These are phyloP conservation scores for Trametes pubescens DNA, from an alignment of 1,284 basidiomycete species.

Conservation along the genomic window DNA sequence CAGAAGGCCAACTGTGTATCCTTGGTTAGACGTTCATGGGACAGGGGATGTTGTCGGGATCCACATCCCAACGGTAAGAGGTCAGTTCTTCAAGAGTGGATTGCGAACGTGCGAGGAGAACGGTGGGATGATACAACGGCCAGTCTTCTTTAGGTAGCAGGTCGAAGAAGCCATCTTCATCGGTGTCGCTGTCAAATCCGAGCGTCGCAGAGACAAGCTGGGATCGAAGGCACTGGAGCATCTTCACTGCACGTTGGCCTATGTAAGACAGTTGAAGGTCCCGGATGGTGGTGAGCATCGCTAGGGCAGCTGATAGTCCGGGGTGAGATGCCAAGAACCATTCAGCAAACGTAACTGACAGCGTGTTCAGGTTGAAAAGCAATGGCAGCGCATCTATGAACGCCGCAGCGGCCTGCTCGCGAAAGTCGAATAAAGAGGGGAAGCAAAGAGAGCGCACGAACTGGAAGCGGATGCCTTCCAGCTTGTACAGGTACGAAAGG, in stretches of 20 bases:
- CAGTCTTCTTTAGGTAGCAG: background rate
- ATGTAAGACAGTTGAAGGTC: background rate
- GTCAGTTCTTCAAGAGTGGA: background rate
- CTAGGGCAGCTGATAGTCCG: background rate
- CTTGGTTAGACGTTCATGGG: background rate
- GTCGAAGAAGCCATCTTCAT: background rate
- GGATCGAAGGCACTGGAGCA: background rate
- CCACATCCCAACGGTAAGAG: background rate
- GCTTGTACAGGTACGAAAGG: background rate
- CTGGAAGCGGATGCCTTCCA: background rate
- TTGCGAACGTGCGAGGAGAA: background rate
- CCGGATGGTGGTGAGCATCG: background rate
- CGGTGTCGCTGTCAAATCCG: background rate
- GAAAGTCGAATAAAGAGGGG: background rate
- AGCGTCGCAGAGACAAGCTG: background rate
- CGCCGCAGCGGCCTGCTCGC: background rate
- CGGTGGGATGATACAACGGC: background rate
- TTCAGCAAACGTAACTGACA: background rate
- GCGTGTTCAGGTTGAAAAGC: background rate
- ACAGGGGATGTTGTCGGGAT: background rate
- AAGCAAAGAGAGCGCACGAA: background rate
- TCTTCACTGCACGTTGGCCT: background rate
- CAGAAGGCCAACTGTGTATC: background rate
- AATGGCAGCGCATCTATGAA: background rate
- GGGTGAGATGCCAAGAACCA: background rate